Percentiles rank a stretch among this genome's conserved stretches.
Evolutionary conservation across 805 yeast genomes (phyloP).

Genomic region (Candida caryicola): DNA sequence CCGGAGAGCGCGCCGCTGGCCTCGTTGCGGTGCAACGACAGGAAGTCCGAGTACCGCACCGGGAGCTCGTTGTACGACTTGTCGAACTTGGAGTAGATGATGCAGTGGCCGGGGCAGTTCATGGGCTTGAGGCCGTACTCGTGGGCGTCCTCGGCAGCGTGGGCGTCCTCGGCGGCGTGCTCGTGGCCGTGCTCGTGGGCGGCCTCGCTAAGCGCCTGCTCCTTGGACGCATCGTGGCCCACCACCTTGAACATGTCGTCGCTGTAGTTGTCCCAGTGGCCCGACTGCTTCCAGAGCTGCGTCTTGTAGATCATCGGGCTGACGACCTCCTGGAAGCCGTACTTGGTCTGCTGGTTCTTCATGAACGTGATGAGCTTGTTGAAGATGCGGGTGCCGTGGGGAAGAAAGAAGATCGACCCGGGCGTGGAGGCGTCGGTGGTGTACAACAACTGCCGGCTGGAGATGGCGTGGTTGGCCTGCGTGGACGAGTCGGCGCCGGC

Average conservation of each 20-base stretch:
- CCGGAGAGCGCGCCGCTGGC: conserved; percentile 93
- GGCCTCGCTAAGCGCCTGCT: conserved; percentile 19
- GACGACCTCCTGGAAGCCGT: conserved; percentile 88
- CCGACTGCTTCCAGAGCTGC: conserved; percentile 83
- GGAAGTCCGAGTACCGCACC: conserved; percentile 79
- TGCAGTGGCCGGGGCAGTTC: conserved; percentile 96
- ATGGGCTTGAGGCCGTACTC: conserved; percentile 86
- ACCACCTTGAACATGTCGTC: conserved; percentile 92
- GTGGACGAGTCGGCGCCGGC: conserved; percentile 27
- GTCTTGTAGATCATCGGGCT: conserved; percentile 87
- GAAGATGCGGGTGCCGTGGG: conserved; percentile 87
- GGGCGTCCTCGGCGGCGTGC: too few species aligned
- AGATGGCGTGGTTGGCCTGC: conserved; percentile 42
- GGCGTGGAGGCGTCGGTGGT: conserved; percentile 81
- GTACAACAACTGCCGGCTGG: conserved; percentile 70
- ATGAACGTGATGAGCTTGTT: conserved; percentile 76
- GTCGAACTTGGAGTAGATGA: conserved; percentile 71
- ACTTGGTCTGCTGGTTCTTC: conserved; percentile 75
- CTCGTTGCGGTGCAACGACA: conserved; percentile 91
- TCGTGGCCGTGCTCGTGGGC: conserved; percentile 11
- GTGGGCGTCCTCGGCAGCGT: conserved; percentile 20
- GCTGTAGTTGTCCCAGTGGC: conserved; percentile 94
- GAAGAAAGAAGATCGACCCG: conserved; percentile 88
- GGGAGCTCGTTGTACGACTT: conserved; percentile 87
- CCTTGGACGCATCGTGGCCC: conserved; percentile 46